Evolutionary conservation across 345 rosid genomes (phyloP), one percentile per base, ranked within the genome.

Genomic region (Corchorus capsularis): DNA sequence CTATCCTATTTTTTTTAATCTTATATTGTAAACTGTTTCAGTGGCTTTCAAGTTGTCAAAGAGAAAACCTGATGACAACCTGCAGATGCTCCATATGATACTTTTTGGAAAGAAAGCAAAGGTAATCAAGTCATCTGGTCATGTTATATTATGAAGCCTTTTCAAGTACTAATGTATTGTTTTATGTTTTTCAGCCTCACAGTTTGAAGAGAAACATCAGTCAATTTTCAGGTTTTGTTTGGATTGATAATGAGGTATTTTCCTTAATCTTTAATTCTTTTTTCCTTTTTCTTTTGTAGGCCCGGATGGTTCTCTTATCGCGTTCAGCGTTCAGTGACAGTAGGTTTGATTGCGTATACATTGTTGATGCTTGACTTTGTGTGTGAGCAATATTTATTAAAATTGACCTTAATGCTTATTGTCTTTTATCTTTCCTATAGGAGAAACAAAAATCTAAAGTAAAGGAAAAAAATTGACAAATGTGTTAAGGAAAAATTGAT

Each of bases 101-200:
- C 94, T 96, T 59, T 96, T 85, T 75, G 99, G 98, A 82, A 96
- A 96, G 92, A 96, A 93, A 86, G 99, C 89, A 73, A 96, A 96
- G 98, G 99, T 96, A 76, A 76, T n/a, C 20, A 12, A 27, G 15
- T 43, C 27, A 39, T 53, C 45, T 63, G 39, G 17, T 27, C 8
- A 37, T 50, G 71, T 35, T 46, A 45, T 72, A 63, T 41, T 3
- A 37, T 78, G 8, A 72, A 66, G 20, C 47, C 60, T 75, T 45
- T 77, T 35, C 52, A 1, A 22, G 10, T 63, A 17, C 43, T 72
- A 11, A 71, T 2, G 11, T 72, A 55, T 16, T 10, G 8, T 63
- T 61, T 61, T 13, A 67, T 72, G 41, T 35, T 74, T 57, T 86
- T 82, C 90, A 96, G 99, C 81, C 87, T 71, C 90, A 91, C 75